Percentiles rank a stretch among this genome's conserved stretches.
Evolutionary conservation across 2,329 filamentous ascomycete genomes (phyloP).

Genomic region (Neopestalotiopsis sp.): DNA sequence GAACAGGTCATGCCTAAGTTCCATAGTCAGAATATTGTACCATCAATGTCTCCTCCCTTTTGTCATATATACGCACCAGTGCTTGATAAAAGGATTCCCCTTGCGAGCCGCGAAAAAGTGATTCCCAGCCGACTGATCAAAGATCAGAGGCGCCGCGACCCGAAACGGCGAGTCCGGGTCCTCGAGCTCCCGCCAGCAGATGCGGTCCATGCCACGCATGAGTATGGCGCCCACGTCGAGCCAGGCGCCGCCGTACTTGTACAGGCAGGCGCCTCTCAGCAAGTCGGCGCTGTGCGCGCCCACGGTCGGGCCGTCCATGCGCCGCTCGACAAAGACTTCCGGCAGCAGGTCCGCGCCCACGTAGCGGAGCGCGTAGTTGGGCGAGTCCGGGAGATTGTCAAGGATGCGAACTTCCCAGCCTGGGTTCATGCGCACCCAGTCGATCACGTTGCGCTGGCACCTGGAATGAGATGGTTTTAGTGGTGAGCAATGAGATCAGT

Average conservation of each 20-base stretch:
- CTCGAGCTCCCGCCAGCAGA: slow-evolving; percentile 43
- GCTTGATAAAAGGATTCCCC: slow-evolving; percentile 43
- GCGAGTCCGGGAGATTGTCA: slow-evolving; percentile 40
- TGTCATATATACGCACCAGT: slow-evolving; percentile 27
- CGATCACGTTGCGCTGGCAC: slow-evolving; percentile 44
- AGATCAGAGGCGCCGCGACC: slow-evolving; percentile 33
- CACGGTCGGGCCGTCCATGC: slow-evolving; percentile 44
- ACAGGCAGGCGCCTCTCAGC: slow-evolving; percentile 44
- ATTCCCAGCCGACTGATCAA: slow-evolving; percentile 36
- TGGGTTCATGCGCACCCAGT: slow-evolving; percentile 42
- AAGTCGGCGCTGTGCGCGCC: slow-evolving; percentile 48
- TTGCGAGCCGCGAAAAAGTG: slow-evolving; percentile 44
- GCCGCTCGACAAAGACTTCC: slow-evolving; percentile 39
- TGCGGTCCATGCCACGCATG: slow-evolving; percentile 40
- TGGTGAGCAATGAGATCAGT: slow-evolving; percentile 23
- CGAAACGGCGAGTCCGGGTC: slow-evolving; percentile 38
- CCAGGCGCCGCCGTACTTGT: slow-evolving; percentile 43
- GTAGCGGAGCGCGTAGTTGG: slow-evolving; percentile 43
- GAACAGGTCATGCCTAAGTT: slow-evolving; percentile 40
- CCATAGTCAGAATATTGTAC: neutral
- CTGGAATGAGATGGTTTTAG: slow-evolving; percentile 25
- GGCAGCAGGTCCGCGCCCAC: slow-evolving; percentile 36
- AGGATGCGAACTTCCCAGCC: slow-evolving; percentile 47
- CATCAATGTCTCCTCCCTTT: neutral
- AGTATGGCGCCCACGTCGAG: slow-evolving; percentile 46